Base-by-base conservation (phyloP, 306 rosid species). In the Crataegus laevigata region DNA sequence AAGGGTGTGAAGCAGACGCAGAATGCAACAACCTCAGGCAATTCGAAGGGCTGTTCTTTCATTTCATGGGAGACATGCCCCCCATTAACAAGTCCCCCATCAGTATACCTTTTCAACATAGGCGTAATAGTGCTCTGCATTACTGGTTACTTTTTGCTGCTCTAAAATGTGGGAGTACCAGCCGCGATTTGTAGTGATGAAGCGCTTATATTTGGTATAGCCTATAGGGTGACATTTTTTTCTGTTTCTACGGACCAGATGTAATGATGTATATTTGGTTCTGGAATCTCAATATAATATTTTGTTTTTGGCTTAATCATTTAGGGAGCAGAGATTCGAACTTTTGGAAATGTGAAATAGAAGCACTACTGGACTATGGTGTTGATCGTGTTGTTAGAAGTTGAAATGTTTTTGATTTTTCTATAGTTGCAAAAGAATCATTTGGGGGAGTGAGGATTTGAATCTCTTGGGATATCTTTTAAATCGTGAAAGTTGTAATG, bases 41-140 rank as follows among this genome's bases (percentile, higher is more conserved):
- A 47, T 54, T 24, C 68, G 62, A 83, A 45, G 61, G 22, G 66
- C 64, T 78, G 70, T 70, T 79, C 79, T 50, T 83, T 84, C 80
- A 26, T 77, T 62, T 66, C 47, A 76, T 22, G 51, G 72, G 85
- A 85, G 64, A 58, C 78, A 6, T 45, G 77, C 73, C 76, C 54
- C 65, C 77, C 59, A 11, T 18, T 75, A 38, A 72, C 80, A 26
- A 73, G 66, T 63, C 84, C 89, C 0, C 92, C 68, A 2, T 74
- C 75, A 0, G 88, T 73, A 13, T 83, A 82, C 78, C 29, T 77
- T 32, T 51, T 59, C 36, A 81, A 83, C 47, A 60, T 67, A 8
- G 88, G 89, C 63, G 11, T 52, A 45, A 0, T 74, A 42, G 51
- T 90, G 83, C 69, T 88, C 57, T 9, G 62, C 28, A 38, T 54